Conservation (phyloP, 2,329 filamentous ascomycete species). For the Penicillium occitanis region DNA sequence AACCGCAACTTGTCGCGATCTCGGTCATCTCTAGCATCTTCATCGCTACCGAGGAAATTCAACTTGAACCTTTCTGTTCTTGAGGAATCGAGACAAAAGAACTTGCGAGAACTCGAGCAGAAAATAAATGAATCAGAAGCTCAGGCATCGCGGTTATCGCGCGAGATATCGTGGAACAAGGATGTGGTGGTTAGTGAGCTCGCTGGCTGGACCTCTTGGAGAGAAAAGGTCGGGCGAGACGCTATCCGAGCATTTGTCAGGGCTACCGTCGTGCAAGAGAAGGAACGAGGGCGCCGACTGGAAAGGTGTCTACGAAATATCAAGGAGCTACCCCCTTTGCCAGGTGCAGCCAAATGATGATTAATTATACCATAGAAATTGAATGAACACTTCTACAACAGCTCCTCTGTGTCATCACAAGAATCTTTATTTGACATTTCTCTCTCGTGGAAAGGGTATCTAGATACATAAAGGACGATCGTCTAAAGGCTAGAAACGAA, state of each 20-base stretch:
- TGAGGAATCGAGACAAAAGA: slow-evolving; percentile 80
- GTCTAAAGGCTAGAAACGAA: slow-evolving; percentile 2
- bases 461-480: slow-evolving; percentile 8
- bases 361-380: neutral
- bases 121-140: slow-evolving; percentile 68
- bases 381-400: slow-evolving; percentile 1
- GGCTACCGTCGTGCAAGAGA: slow-evolving; percentile 77
- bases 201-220: slow-evolving; percentile 89
- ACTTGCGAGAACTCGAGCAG: slow-evolving; percentile 80
- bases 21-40: slow-evolving; percentile 70
- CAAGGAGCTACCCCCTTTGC: slow-evolving; percentile 26
- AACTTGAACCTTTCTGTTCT: slow-evolving; percentile 54
- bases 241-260: slow-evolving; percentile 75
- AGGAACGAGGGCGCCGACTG: slow-evolving; percentile 75
- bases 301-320: slow-evolving; percentile 71
- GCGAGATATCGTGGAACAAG: slow-evolving; percentile 86
- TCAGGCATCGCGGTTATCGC: slow-evolving; percentile 72
- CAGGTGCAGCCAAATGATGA: slow-evolving; percentile 7
- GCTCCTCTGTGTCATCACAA: neutral
- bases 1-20: slow-evolving; percentile 77
- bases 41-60: slow-evolving; percentile 47
- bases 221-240: slow-evolving; percentile 72
- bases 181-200: slow-evolving; percentile 89
- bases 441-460: slow-evolving; percentile 10
- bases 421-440: neutral